Percentiles rank a stretch among this genome's conserved stretches.
Evolutionary conservation across 2,329 filamentous ascomycete species (phyloP).

Genomic region (Aplosporella prunicola): DNA sequence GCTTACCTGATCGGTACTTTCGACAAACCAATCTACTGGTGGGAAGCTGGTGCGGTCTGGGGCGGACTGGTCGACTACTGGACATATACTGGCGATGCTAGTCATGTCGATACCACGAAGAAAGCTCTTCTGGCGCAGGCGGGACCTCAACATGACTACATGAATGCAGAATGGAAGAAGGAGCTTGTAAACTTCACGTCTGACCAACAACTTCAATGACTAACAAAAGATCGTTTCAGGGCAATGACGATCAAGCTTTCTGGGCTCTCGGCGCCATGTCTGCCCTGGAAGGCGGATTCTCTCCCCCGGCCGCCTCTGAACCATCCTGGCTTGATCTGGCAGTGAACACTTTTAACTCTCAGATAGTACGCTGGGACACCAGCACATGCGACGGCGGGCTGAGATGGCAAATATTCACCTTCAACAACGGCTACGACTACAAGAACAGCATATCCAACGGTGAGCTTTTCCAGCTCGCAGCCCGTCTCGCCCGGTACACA

Average conservation of each 20-base stretch:
- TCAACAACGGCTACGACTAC: slow-evolving; percentile 58
- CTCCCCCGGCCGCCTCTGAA: slow-evolving; percentile 22
- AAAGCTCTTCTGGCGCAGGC: slow-evolving; percentile 63
- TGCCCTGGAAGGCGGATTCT: slow-evolving; percentile 44
- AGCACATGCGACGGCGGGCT: slow-evolving; percentile 61
- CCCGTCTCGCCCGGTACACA: slow-evolving; percentile 68
- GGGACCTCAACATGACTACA: slow-evolving; percentile 63
- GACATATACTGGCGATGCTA: slow-evolving; percentile 32
- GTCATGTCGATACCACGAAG: slow-evolving; percentile 27
- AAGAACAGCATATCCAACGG: slow-evolving; percentile 52
- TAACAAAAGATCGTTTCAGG: slow-evolving; percentile 27
- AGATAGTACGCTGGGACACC: slow-evolving; percentile 60
- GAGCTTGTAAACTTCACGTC: slow-evolving; percentile 22
- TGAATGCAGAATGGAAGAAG: slow-evolving; percentile 31
- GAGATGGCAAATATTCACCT: slow-evolving; percentile 77
- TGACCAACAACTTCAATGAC: slow-evolving; percentile 25
- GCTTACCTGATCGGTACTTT: slow-evolving; percentile 42
- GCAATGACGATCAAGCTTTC: slow-evolving; percentile 51
- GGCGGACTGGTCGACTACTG: slow-evolving; percentile 32
- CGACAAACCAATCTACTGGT: slow-evolving; percentile 35
- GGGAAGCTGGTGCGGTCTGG: slow-evolving; percentile 34
- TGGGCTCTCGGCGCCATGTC: slow-evolving; percentile 51
- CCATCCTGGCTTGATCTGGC: slow-evolving; percentile 71
- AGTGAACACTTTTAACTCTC: slow-evolving; percentile 73
- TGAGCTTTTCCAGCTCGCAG: slow-evolving; percentile 48